Evolutionary conservation across 2,329 filamentous ascomycete genomes (phyloP), one percentile per base, ranked within the genome.

Genomic region (Ascochyta clinopodiicola): DNA sequence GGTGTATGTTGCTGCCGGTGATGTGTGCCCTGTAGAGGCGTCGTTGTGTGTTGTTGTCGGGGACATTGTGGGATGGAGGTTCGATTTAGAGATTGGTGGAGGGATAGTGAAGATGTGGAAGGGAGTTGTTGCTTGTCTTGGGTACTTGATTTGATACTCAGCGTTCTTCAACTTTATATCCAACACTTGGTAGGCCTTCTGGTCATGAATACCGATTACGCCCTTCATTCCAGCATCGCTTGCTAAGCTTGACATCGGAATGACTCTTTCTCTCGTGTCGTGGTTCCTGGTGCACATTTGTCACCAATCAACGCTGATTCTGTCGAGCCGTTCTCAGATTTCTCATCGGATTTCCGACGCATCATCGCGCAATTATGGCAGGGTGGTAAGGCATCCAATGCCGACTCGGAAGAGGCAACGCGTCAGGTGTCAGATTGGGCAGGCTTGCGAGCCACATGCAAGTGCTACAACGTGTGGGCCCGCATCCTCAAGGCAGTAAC

Each of bases 201-300:
- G 37, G 13, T 35, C 49, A 43, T 35, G 32, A 35, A 7, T 17
- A 10, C 10, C 15, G 15, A 35, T 43, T 19, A 47, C 44, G 47
- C 32, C 36, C 49, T 35, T 21, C 15, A 9, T 8, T n/a, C 5
- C 22, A 27, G n/a, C 22, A 35, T 24, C 2, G 43, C 37, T 52
- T 46, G 43, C 50, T 52, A 52, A 52, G 43, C 43, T 21, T 21
- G 17, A 22, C 29, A 35, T 22, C 25, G 44, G 32, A 53, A 53
- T 47, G 51, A 53, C 51, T 53, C 44, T 53, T 47, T 19, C 36
- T 36, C 17, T 6, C 3, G 45, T 29, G 15, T 4, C n/a, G 8
- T 17, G 15, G n/a, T n/a, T 35, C 15, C 8, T 6, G 36, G n/a
- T 38, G 36, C 6, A 8, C 36, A 13, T 21, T 38, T 38, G 36